Evolutionary conservation across 768 basidiomycete genomes (phyloP), one percentile per base, ranked within the genome.

Genomic region (Leucocoprinus birnbaumii): DNA sequence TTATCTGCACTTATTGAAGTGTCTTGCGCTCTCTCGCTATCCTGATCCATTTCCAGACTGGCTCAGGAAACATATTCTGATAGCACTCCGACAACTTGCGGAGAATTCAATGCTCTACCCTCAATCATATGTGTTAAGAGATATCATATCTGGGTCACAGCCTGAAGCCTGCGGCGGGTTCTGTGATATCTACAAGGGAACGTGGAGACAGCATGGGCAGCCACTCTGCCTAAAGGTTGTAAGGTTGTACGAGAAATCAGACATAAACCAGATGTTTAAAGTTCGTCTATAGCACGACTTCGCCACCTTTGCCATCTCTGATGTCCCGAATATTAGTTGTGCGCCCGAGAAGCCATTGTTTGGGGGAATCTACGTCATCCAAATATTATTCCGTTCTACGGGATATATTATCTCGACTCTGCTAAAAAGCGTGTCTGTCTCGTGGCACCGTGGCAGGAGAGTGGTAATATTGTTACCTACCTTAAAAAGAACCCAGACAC

Each of bases 351-450:
- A 11, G 31, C 31, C 6, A 31, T 31, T 5, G 6, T 31, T 5
- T 31, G 42, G 50, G 43, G 49, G 1, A 22, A 57, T 3, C 49
- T 57, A 1, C 34, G 14, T 16, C 56, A 57, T 24, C 49, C 56
- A 3, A 57, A 57, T 22, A 25, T 51, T 38, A 18, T 57, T 1
- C 56, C 56, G 9, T 57, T 57, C 38, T 57, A 51, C 19, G 56
- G 56, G 9, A 37, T 57, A 10, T 52, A 46, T 46, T 49, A 51
- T 38, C 50, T 51, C 2, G 56, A 51, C 14, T 13, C 27, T 6
- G 6, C 4, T 8, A 41, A 41, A 31, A 31, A 11, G 5, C 5
- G 31, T 5, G 11, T 31, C 31, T 31, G 31, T 31, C 31, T 31
- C 31, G 31, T 31, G 6, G 5, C 31, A 5, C 31, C 31, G 6